Base-by-base conservation (phyloP, 1,139 yeast genomes). In the Hansenula sp. region DNA sequence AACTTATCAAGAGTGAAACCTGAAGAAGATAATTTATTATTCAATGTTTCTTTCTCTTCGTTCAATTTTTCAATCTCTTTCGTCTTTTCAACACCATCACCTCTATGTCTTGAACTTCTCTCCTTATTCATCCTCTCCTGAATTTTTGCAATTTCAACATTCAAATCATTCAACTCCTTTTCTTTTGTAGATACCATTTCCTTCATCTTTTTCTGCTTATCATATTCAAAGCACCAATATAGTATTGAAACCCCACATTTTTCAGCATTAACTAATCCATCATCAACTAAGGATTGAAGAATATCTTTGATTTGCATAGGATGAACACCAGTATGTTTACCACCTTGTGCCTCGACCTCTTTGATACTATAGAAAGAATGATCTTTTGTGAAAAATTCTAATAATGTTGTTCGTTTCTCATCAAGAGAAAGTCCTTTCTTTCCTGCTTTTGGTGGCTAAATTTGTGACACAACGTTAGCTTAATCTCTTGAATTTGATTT, bases 171-270 rank as follows among this genome's bases (percentile, higher is more conserved):
- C 13, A 53, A 39, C 15, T 48, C 38, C 13, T 50, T 45, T 11
- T 42, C 33, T 16, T 54, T 36, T 24, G 35, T 42, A 4, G 38
- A 47, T 33, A 58, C 40, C 19, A 58, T 46, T 4, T 49, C 47
- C 27, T 58, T 49, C 37, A 70, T 33, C 21, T 55, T 58, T 40
- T 57, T 57, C 16, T 57, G 55, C 27, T 60, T 60, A 38, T 72
- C 72, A 43, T 71, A 69, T 41, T 67, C 67, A 53, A 76, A 77
- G 39, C 76, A 66, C 81, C 83, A 77, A 54, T 76, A 78, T 16
- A 76, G 64, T 47, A 76, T 76, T 4, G 76, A 68, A 12, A 67
- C 64, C 0, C 84, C 84, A 54, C 81, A 75, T 59, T 77, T 78
- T 48, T 76, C 80, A 36, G 69, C 67, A 38, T 69, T 70, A 8